Base-by-base conservation (phyloP, 2,329 filamentous ascomycete genomes). In the Parafenestella ontariensis region DNA sequence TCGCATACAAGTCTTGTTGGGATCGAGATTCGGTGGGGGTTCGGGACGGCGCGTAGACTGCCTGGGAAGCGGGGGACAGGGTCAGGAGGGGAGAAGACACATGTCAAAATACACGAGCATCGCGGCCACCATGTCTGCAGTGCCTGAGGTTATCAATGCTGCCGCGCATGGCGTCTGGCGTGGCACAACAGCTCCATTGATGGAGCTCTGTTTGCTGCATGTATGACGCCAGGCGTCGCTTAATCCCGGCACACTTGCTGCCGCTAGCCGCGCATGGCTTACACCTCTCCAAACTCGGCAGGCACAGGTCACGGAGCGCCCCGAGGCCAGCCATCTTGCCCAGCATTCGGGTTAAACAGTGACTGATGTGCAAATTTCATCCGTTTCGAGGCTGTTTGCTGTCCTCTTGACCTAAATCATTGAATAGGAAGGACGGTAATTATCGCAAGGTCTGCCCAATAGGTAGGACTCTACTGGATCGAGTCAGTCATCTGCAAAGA, bases 171-270 rank as follows among this genome's bases (percentile, higher is more conserved):
- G 42, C 42, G n/a, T 23, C n/a, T 28, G 10, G 42, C 28, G 42
- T 45, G 29, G n/a, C 55, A 58, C 54, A 39, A 39, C 36, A 29
- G 31, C 29, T 34, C 40, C 20, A 54, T 43, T 33, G 44, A 40
- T 8, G 13, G 41, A 34, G 18, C 23, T 37, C 29, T 40, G 26
- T 28, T 39, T 20, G 37, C 31, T 58, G 47, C 52, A 49, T 41
- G 47, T 58, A 58, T 58, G 56, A 58, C 56, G 56, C 41, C 45
- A 42, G 36, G 28, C 41, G 44, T 56, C 52, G 55, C 55, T 51
- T 55, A 45, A 43, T 49, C 49, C 56, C 36, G 37, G 56, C 15
- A 18, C 5, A n/a, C 37, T 3, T 1, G 7, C 5, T 21, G n/a
- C 26, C 43, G 45, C 56, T 51, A 52, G 34, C 45, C 28, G 13